Percentiles rank a stretch among this genome's conserved stretches.
phyloP scores from a whole-genome alignment of 1,284 basidiomycete species.

The Cryptococcus wingfieldii region DNA sequence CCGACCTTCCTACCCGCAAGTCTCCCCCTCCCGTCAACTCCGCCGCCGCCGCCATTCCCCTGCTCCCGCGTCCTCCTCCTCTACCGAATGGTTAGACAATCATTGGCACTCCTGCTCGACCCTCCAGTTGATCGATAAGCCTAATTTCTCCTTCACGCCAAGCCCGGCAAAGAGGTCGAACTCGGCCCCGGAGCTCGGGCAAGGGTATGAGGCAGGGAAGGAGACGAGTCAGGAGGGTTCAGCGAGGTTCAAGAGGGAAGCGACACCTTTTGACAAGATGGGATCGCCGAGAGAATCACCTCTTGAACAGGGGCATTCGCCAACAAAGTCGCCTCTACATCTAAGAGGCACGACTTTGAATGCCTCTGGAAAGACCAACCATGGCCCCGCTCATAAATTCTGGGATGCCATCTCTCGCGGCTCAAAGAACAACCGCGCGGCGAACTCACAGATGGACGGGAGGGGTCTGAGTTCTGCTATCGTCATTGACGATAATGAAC shows the following conservation, averaged over 20 bases:
- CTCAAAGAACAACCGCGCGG: too few relatives aligned
- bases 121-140: constrained; percentile 7
- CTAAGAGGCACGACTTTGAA: too few relatives aligned
- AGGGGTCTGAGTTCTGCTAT: too few relatives aligned
- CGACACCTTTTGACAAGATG: not conserved
- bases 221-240: too few relatives aligned
- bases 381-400: too few relatives aligned
- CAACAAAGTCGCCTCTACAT: too few relatives aligned
- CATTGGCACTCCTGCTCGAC: constrained; percentile 30
- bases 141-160: constrained; percentile 7
- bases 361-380: too few relatives aligned
- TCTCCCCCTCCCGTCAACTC: constrained; percentile 24
- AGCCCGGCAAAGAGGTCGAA: constrained; percentile 3
- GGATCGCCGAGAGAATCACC: not conserved
- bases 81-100: constrained; percentile 20
- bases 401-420: too few relatives aligned
- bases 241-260: too few relatives aligned
- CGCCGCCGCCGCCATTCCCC: constrained; percentile 30
- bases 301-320: not conserved
- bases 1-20: constrained; percentile 10
- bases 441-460: too few relatives aligned
- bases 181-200: constrained; percentile 3
- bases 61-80: not conserved
- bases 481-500: too few relatives aligned
- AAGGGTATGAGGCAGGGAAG: not conserved